Evolutionary conservation across 352 stramenopile species (phyloP).

Genomic region (Phytophthora nicotianae): DNA sequence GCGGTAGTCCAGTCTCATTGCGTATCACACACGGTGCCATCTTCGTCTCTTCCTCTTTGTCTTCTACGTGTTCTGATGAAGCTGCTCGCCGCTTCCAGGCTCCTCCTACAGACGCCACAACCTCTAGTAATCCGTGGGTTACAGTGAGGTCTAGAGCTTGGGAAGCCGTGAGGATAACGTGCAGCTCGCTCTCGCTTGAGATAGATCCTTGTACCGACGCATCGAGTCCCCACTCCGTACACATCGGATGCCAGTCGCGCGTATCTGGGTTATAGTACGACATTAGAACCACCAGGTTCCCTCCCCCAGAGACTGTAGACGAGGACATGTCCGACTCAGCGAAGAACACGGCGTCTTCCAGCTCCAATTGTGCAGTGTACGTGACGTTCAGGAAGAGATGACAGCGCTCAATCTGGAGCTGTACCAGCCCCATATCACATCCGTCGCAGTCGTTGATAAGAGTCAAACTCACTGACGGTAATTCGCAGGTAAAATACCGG

Average conservation of each 20-base stretch:
- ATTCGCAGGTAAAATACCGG: slow-evolving; percentile 78
- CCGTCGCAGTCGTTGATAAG: slow-evolving; percentile 88
- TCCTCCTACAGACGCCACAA: slow-evolving; percentile 74
- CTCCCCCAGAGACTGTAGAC: slow-evolving; percentile 71
- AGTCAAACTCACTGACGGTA: slow-evolving; percentile 68
- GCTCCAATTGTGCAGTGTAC: slow-evolving; percentile 34
- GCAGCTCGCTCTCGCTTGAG: slow-evolving; percentile 60
- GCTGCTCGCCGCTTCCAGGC: slow-evolving; percentile 63
- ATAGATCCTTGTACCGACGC: slow-evolving; percentile 63
- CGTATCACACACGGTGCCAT: slow-evolving; percentile 77
- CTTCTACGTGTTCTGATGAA: slow-evolving; percentile 1
- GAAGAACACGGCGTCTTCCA: slow-evolving; percentile 25
- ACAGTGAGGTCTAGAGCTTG: slow-evolving; percentile 77
- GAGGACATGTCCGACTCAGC: slow-evolving; percentile 13
- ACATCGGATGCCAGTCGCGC: slow-evolving; percentile 84
- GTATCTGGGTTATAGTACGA: slow-evolving; percentile 87
- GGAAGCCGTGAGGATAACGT: slow-evolving; percentile 74
- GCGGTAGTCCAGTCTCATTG: slow-evolving; percentile 74
- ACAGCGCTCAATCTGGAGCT: slow-evolving; percentile 73
- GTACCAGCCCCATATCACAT: slow-evolving; percentile 85
- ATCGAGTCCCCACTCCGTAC: slow-evolving; percentile 75
- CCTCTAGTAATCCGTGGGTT: slow-evolving; percentile 79
- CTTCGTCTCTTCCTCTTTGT: slow-evolving; percentile 37
- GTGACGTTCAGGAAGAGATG: slow-evolving; percentile 82
- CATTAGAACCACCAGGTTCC: slow-evolving; percentile 62